These are phyloP conservation scores for Clonostachys chloroleuca DNA, from an alignment of 2,329 filamentous ascomycete genomes.

Conservation along the genomic window DNA sequence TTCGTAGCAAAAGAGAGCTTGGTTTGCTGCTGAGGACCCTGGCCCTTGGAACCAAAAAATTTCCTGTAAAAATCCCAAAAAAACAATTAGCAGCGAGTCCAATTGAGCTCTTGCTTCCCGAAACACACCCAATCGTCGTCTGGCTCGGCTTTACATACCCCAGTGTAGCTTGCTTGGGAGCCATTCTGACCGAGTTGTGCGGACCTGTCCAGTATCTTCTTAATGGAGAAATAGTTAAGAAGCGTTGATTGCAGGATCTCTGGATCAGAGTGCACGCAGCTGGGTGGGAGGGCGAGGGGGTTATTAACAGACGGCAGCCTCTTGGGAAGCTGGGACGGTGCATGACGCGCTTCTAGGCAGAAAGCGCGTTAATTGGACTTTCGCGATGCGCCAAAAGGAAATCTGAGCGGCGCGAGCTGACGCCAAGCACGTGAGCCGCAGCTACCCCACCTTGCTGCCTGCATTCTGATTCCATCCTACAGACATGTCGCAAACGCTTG, in stretches of 20 bases:
- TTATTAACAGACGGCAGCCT: not conserved
- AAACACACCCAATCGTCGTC: slow-evolving; percentile 63
- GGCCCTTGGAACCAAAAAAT: slow-evolving; percentile 68
- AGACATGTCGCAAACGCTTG: too few species aligned
- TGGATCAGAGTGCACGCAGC: too few species aligned
- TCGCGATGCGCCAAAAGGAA: slow-evolving; percentile 1
- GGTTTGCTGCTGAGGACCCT: slow-evolving; percentile 64
- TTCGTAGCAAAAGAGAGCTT: slow-evolving; percentile 63
- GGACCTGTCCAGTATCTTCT: too few species aligned
- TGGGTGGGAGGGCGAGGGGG: too few species aligned
- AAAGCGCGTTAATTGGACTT: slow-evolving; percentile 31
- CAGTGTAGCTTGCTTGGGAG: slow-evolving; percentile 73
- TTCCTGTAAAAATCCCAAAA: slow-evolving; percentile 50
- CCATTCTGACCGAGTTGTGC: slow-evolving; percentile 22
- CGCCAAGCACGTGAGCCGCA: not conserved
- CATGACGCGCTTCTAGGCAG: slow-evolving; percentile 32
- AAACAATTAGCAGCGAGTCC: slow-evolving; percentile 1
- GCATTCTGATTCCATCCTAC: too few species aligned
- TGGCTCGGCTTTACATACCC: slow-evolving; percentile 80
- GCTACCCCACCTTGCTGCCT: not conserved
- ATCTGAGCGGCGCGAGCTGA: not conserved
- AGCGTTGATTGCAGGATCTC: too few species aligned
- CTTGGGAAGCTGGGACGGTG: not conserved
- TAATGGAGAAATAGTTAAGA: too few species aligned
- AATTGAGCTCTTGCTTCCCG: not conserved